Conservation (phyloP, 2,329 filamentous ascomycete species). For the Coniella lustricola region DNA sequence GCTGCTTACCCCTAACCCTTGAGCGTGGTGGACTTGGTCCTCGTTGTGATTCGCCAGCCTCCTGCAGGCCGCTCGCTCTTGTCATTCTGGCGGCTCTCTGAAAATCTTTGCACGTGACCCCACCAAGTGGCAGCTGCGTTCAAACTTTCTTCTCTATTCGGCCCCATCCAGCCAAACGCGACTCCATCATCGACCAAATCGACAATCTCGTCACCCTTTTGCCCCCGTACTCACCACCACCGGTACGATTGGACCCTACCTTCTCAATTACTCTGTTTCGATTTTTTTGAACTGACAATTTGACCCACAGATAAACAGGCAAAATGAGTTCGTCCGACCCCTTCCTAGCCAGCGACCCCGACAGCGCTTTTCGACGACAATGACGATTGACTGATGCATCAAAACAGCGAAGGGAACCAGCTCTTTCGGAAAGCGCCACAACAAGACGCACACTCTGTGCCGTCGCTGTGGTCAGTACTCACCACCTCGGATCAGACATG, state of each 20-base stretch:
- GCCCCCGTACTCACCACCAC: constrained; percentile 13
- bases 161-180: constrained; percentile 8
- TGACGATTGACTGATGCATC: constrained; percentile 15
- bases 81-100: background rate
- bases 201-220: constrained; percentile 12
- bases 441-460: constrained; percentile 84
- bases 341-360: constrained; percentile 7
- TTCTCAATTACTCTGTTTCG: background rate
- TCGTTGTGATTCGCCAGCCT: background rate
- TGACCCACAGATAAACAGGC: constrained; percentile 32
- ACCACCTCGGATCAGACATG: constrained; percentile 6
- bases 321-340: constrained; percentile 48
- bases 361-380: constrained; percentile 10
- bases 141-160: constrained; percentile 6
- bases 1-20: too few relatives aligned
- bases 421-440: constrained; percentile 16
- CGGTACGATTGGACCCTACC: constrained; percentile 6
- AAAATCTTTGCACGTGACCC: constrained; percentile 6
- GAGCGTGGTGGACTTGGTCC: too few relatives aligned
- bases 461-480: constrained; percentile 86
- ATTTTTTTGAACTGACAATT: constrained; percentile 17
- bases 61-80: background rate
- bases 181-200: constrained; percentile 16
- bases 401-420: constrained; percentile 17
- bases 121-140: background rate